A percentile compares a stretch with the other conserved stretches of the same genome.
These are phyloP conservation scores for Cubamyces sp. DNA, from an alignment of 768 basidiomycete species.

Conservation along the genomic window DNA sequence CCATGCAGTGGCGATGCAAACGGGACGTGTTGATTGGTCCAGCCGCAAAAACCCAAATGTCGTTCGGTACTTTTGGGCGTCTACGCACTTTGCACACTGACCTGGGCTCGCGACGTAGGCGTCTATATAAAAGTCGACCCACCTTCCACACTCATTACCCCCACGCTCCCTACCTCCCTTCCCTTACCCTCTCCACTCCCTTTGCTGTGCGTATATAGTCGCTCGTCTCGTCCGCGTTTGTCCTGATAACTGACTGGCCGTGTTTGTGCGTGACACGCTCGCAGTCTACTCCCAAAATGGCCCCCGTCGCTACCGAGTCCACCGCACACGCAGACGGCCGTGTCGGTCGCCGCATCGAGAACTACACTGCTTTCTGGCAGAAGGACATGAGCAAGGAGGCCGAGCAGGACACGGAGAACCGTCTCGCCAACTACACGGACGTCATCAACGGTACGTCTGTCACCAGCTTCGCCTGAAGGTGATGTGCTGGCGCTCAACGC, in stretches of 20 bases:
- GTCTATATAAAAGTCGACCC: constrained; percentile 24
- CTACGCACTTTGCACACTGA: not conserved
- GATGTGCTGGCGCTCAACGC: constrained; percentile 2
- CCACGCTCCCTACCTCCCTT: constrained; percentile 11
- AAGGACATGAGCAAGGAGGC: constrained; percentile 75
- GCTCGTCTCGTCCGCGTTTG: not conserved
- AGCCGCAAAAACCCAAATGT: constrained; percentile 11
- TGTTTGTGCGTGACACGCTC: not conserved
- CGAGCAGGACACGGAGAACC: constrained; percentile 65
- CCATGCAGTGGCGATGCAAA: constrained; percentile 5
- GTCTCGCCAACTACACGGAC: constrained; percentile 84
- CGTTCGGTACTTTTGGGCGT: constrained; percentile 10
- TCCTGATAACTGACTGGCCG: not conserved
- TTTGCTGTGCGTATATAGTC: constrained; percentile 4
- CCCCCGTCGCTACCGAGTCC: constrained; percentile 20
- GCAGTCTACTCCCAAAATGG: constrained; percentile 17
- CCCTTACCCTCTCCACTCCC: not conserved
- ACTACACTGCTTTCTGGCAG: constrained; percentile 93
- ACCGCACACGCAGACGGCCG: constrained; percentile 36
- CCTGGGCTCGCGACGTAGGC: not conserved
- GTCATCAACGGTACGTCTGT: constrained; percentile 82
- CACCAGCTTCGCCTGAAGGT: not conserved
- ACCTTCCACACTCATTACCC: constrained; percentile 7
- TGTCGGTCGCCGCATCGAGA: constrained; percentile 66
- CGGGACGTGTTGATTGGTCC: not conserved